phyloP scores from a whole-genome alignment of 2,329 filamentous ascomycete species.

The Ilyonectria destructans region DNA sequence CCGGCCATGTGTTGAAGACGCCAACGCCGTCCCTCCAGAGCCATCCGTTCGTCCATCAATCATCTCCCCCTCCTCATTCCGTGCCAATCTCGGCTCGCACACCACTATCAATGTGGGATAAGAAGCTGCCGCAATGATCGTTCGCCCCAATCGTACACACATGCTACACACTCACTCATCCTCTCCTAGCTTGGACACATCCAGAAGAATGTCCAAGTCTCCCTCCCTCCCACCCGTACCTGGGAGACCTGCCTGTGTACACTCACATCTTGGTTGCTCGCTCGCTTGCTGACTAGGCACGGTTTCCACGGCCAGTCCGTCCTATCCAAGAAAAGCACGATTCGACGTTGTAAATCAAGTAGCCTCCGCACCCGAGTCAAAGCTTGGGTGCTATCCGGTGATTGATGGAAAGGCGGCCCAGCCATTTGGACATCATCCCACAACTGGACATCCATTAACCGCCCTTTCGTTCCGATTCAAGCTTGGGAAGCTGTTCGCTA shows the following conservation, averaged over 20 bases:
- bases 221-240: constrained; percentile 24
- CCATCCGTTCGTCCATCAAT: constrained; percentile 35
- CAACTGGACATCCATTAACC: constrained; percentile 60
- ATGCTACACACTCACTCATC: constrained; percentile 41
- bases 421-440: constrained; percentile 15
- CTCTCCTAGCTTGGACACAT: constrained; percentile 39
- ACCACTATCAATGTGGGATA: constrained; percentile 41
- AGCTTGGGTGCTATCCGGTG: background rate
- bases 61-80: constrained; percentile 16
- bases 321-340: constrained; percentile 47
- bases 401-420: background rate
- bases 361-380: constrained; percentile 10
- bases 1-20: constrained; percentile 50
- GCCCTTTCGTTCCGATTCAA: constrained; percentile 75
- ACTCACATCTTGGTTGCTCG: constrained; percentile 27
- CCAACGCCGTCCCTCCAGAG: constrained; percentile 47
- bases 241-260: constrained; percentile 24
- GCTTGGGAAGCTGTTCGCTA: constrained; percentile 71
- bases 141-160: constrained; percentile 46
- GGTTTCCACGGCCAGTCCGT: constrained; percentile 24
- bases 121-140: constrained; percentile 36
- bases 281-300: constrained; percentile 28
- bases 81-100: constrained; percentile 46
- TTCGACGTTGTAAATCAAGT: constrained; percentile 36
- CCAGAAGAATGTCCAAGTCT: constrained; percentile 48